Evolutionary conservation across 176 grass and related monocot species (phyloP).

Genomic region (Carex parvula): DNA sequence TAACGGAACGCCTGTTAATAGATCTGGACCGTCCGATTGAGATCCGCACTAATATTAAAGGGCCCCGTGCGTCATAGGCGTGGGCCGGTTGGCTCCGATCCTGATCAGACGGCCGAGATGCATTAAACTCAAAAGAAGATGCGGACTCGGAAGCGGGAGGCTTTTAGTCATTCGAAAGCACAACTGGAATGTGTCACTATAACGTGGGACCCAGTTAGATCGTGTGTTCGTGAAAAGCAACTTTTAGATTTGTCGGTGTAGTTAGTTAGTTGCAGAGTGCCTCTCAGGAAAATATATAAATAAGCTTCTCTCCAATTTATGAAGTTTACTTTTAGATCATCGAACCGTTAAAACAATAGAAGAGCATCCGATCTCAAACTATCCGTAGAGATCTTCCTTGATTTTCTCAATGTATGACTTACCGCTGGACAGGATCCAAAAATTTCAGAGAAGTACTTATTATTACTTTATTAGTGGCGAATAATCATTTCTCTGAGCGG

Average conservation of each 20-base stretch:
- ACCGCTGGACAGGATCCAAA: background rate
- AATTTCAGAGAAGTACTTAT: background rate
- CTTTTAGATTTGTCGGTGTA: slow-evolving; percentile 15
- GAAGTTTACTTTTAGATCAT: background rate
- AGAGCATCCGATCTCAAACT: background rate
- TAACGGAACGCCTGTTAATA: too few relatives aligned
- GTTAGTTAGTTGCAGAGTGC: background rate
- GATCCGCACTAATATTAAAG: too few relatives aligned
- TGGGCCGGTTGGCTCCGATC: too few relatives aligned
- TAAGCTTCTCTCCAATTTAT: background rate
- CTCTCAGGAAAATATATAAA: background rate
- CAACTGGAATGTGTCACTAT: slow-evolving; percentile 20
- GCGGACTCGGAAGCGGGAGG: background rate
- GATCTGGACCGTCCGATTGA: too few relatives aligned
- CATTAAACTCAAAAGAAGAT: too few relatives aligned
- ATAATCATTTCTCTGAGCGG: background rate
- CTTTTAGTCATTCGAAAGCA: background rate
- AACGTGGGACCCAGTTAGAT: background rate
- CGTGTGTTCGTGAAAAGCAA: background rate
- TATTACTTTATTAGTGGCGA: background rate
- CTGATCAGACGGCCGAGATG: too few relatives aligned
- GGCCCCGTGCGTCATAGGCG: too few relatives aligned
- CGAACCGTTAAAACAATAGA: background rate
- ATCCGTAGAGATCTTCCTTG: background rate
- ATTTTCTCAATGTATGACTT: background rate